phyloP scores from a whole-genome alignment of 1,284 basidiomycete genomes.

The Cryptococcus neoformans region DNA sequence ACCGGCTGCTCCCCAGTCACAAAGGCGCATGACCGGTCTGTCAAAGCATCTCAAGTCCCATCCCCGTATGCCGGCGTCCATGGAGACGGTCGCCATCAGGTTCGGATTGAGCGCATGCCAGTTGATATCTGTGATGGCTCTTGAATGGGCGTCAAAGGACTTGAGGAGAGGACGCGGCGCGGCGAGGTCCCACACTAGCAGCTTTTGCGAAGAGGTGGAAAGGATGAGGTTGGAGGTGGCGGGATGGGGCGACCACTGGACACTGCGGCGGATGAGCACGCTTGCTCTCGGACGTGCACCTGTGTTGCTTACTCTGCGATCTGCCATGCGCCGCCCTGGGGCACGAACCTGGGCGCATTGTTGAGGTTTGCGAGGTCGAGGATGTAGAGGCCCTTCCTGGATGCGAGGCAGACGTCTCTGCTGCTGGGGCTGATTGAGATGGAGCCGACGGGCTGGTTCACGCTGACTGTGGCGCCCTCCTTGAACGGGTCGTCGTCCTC shows the following conservation, averaged over 20 bases:
- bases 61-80: conserved; percentile 55
- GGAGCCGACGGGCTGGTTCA: conserved; percentile 52
- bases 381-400: conserved; percentile 91
- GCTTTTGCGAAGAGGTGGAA: conserved; percentile 91
- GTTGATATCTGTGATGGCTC: conserved; percentile 93
- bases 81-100: conserved; percentile 52
- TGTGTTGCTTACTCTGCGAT: conserved; percentile 64
- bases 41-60: conserved; percentile 68
- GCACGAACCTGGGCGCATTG: conserved; percentile 84
- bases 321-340: conserved; percentile 95
- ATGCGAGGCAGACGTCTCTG: conserved; percentile 54
- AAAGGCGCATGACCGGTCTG: conserved; percentile 47
- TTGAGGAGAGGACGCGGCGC: conserved; percentile 64
- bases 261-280: conserved; percentile 18
- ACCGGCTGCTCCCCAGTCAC: conserved; percentile 49
- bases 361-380: conserved; percentile 87
- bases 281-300: not conserved
- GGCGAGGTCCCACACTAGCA: conserved; percentile 91
- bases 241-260: conserved; percentile 95
- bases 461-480: conserved; percentile 40
- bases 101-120: conserved; percentile 86
- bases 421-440: conserved; percentile 51
- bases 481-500: conserved; percentile 31
- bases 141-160: conserved; percentile 80
- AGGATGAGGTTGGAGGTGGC: conserved; percentile 83